A percentile compares a stretch with the other conserved stretches of the same genome.
phyloP scores from a whole-genome alignment of 1,284 basidiomycete species.

The Pterulicium gracile region DNA sequence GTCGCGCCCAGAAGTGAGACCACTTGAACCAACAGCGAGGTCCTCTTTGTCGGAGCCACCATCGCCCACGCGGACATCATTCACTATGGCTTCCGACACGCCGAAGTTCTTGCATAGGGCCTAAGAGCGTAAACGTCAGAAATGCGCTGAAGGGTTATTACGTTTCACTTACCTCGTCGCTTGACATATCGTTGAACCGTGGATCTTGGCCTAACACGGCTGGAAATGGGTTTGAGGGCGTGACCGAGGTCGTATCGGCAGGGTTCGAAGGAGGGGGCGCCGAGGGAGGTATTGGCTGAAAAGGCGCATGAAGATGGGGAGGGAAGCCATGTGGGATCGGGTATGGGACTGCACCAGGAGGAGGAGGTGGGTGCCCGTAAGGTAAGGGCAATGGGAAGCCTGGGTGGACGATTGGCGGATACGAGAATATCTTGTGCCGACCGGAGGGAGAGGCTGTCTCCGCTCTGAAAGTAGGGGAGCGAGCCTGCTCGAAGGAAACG shows the following conservation, averaged over 20 bases:
- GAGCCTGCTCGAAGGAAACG: slow-evolving; percentile 22
- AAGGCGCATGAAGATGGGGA: slow-evolving; percentile 23
- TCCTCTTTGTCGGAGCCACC: slow-evolving; percentile 49
- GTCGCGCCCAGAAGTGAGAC: slow-evolving; percentile 58
- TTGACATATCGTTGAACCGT: slow-evolving; percentile 64
- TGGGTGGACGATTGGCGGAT: slow-evolving; percentile 8
- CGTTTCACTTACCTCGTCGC: slow-evolving; percentile 35
- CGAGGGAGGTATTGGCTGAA: slow-evolving; percentile 18
- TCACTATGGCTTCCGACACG: slow-evolving; percentile 58
- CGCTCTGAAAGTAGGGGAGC: slow-evolving; percentile 22
- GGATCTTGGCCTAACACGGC: slow-evolving; percentile 67
- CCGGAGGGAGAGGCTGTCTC: slow-evolving; percentile 1
- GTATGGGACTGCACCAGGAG: slow-evolving; percentile 13
- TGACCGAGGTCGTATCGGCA: slow-evolving; percentile 11
- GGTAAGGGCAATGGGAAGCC: slow-evolving; percentile 13
- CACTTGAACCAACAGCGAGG: slow-evolving; percentile 60
- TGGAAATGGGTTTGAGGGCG: slow-evolving; percentile 19
- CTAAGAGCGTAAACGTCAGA: too few relatives aligned
- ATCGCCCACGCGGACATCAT: slow-evolving; percentile 43
- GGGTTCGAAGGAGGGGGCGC: slow-evolving; percentile 16
- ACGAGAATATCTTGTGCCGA: slow-evolving; percentile 5
- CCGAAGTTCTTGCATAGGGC: slow-evolving; percentile 71
- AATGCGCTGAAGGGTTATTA: too few relatives aligned
- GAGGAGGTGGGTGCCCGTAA: slow-evolving; percentile 20
- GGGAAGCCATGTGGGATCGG: slow-evolving; percentile 33